A percentile compares a stretch with the other conserved stretches of the same genome.
Conservation (phyloP, 2,329 filamentous ascomycete genomes). For the Aspergillus sp. region DNA sequence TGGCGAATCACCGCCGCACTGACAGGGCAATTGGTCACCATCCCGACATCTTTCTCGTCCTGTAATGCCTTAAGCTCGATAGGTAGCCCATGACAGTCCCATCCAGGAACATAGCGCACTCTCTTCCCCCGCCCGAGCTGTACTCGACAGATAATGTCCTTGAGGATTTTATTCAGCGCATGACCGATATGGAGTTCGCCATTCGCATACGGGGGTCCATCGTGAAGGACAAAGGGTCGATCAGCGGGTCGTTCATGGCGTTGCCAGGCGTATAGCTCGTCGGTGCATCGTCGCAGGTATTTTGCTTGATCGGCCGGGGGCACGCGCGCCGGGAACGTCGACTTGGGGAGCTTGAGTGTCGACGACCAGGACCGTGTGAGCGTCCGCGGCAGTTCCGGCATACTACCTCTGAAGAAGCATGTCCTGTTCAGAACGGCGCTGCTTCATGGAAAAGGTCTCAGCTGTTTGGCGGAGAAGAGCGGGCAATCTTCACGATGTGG, state of each 20-base stretch:
- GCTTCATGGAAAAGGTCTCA: background rate
- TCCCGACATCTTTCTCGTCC: constrained; percentile 35
- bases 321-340: constrained; percentile 56
- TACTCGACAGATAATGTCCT: constrained; percentile 82
- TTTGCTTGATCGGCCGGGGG: constrained; percentile 40
- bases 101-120: constrained; percentile 80
- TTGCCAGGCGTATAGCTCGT: constrained; percentile 90
- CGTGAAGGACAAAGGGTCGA: constrained; percentile 72
- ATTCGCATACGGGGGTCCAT: constrained; percentile 96
- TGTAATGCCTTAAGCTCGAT: constrained; percentile 94
- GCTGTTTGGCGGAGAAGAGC: background rate
- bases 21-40: constrained; percentile 17
- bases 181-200: constrained; percentile 86
- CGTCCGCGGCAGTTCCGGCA: constrained; percentile 31
- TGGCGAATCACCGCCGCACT: constrained; percentile 45
- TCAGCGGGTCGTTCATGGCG: constrained; percentile 45
- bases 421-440: constrained; percentile 8
- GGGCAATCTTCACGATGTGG: background rate
- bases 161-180: constrained; percentile 92
- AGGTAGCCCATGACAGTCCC: constrained; percentile 95
- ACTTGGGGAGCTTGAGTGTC: constrained; percentile 68
- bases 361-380: constrained; percentile 57
- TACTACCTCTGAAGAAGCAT: constrained; percentile 27
- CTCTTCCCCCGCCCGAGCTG: constrained; percentile 70
- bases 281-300: constrained; percentile 70